Evolutionary conservation across 805 yeast species (phyloP).

Genomic region (Kazachstania viticola): DNA sequence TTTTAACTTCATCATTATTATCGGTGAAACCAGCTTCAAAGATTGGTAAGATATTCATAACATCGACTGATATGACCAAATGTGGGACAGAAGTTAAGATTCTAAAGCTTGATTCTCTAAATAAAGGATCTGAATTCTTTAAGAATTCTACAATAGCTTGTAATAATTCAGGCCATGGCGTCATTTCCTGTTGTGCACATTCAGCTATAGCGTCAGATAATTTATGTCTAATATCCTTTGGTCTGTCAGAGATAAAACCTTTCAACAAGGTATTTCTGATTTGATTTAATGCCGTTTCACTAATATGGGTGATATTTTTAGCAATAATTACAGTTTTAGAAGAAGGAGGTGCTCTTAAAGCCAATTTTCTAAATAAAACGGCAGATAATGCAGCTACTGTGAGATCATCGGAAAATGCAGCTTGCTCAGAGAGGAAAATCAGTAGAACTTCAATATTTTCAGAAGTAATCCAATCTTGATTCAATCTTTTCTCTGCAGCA

Average conservation of each 20-base stretch:
- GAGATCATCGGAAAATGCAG: conserved; percentile 51
- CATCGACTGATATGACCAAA: conserved; percentile 48
- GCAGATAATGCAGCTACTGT: conserved; percentile 65
- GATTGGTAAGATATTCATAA: conserved; percentile 48
- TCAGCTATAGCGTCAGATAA: conserved; percentile 91
- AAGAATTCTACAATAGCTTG: conserved; percentile 65
- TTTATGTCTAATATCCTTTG: conserved; percentile 78
- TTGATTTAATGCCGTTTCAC: conserved; percentile 45
- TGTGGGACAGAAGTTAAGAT: conserved; percentile 79
- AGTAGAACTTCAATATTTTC: conserved; percentile 61
- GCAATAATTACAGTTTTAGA: conserved; percentile 51
- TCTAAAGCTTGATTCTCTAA: conserved; percentile 86
- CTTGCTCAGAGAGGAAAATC: conserved; percentile 70
- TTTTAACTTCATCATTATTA: conserved; percentile 67
- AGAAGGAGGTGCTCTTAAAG: conserved; percentile 62
- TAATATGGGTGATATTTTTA: conserved; percentile 63
- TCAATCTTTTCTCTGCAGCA: conserved; percentile 64
- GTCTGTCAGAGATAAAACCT: conserved; percentile 61
- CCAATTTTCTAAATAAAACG: conserved; percentile 79
- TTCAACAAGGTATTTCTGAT: conserved; percentile 55
- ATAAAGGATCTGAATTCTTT: conserved; percentile 37
- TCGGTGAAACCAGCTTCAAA: conserved; percentile 79
- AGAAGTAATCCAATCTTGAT: conserved; percentile 61
- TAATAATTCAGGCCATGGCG: conserved; percentile 67
- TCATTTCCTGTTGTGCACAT: conserved; percentile 59